A percentile compares a stretch with the other conserved stretches of the same genome.
Conservation (phyloP, 768 basidiomycete species). For the Ramaria rubella region DNA sequence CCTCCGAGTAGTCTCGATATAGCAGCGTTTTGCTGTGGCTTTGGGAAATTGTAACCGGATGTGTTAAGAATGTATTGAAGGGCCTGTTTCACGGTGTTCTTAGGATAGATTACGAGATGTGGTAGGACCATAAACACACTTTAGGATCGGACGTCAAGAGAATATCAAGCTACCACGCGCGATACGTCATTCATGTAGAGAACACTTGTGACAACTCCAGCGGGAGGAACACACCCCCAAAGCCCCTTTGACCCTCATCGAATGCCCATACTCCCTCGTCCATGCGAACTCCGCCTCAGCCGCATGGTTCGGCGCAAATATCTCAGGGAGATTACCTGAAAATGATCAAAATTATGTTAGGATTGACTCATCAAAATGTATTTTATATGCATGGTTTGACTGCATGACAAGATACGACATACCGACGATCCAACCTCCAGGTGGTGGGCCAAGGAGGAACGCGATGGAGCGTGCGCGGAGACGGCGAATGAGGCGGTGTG, state of each 20-base stretch:
- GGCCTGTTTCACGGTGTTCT: conserved; percentile 22
- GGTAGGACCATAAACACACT: too few species aligned
- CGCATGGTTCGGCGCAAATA: conserved; percentile 20
- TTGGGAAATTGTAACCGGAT: conserved; percentile 24
- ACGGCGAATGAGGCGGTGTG: neutral
- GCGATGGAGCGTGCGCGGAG: neutral
- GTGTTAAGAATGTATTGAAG: conserved; percentile 25
- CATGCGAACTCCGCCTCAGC: conserved; percentile 25
- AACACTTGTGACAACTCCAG: too few species aligned
- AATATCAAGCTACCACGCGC: conserved; percentile 12
- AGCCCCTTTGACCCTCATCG: too few species aligned
- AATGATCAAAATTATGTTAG: too few species aligned
- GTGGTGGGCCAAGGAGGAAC: neutral
- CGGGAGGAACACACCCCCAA: too few species aligned
- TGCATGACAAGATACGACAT: neutral
- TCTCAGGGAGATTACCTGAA: conserved; percentile 25
- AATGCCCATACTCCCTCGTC: conserved; percentile 26
- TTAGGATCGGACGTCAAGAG: conserved; percentile 30
- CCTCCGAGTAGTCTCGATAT: conserved; percentile 12
- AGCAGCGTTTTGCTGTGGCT: conserved; percentile 9
- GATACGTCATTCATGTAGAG: conserved; percentile 13
- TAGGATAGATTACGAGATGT: conserved; percentile 21
- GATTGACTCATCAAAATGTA: too few species aligned
- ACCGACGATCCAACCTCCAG: conserved; percentile 8
- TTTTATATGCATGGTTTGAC: neutral